Percentiles rank a stretch among this genome's conserved stretches.
Conservation (phyloP, 2,329 filamentous ascomycete species). For the Alternaria longipes region DNA sequence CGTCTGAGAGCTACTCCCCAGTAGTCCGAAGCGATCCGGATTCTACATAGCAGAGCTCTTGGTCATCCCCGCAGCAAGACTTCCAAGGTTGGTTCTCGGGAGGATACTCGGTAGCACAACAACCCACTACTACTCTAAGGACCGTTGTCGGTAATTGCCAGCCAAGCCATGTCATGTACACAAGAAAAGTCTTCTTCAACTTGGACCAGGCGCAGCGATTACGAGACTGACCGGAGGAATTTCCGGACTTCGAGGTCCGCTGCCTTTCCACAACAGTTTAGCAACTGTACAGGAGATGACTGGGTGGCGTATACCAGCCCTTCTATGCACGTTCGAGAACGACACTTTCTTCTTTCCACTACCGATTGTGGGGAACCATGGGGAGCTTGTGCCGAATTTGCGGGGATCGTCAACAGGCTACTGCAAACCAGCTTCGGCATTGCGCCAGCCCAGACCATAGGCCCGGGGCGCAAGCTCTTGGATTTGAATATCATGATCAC, state of each 20-base stretch:
- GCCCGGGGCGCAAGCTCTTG: slow-evolving; percentile 21
- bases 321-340: slow-evolving; percentile 22
- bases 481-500: slow-evolving; percentile 26
- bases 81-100: slow-evolving; percentile 26
- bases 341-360: slow-evolving; percentile 20
- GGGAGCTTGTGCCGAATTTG: slow-evolving; percentile 24
- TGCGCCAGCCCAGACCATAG: slow-evolving; percentile 24
- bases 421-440: slow-evolving; percentile 23
- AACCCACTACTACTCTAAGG: slow-evolving; percentile 20
- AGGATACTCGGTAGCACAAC: slow-evolving; percentile 34
- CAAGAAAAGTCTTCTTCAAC: slow-evolving; percentile 19
- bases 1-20: not conserved
- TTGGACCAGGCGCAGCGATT: slow-evolving; percentile 10
- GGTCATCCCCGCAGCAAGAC: slow-evolving; percentile 18
- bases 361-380: slow-evolving; percentile 29
- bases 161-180: slow-evolving; percentile 17
- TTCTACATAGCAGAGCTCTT: slow-evolving; percentile 15
- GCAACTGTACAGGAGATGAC: not conserved
- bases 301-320: slow-evolving; percentile 23
- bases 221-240: slow-evolving; percentile 7
- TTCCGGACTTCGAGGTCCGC: slow-evolving; percentile 20
- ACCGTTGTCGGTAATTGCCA: slow-evolving; percentile 29
- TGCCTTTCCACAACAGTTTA: not conserved
- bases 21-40: slow-evolving; percentile 4
- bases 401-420: slow-evolving; percentile 33